Base-by-base conservation (phyloP, 2,329 filamentous ascomycete genomes). In the Pseudogymnoascus sp. region DNA sequence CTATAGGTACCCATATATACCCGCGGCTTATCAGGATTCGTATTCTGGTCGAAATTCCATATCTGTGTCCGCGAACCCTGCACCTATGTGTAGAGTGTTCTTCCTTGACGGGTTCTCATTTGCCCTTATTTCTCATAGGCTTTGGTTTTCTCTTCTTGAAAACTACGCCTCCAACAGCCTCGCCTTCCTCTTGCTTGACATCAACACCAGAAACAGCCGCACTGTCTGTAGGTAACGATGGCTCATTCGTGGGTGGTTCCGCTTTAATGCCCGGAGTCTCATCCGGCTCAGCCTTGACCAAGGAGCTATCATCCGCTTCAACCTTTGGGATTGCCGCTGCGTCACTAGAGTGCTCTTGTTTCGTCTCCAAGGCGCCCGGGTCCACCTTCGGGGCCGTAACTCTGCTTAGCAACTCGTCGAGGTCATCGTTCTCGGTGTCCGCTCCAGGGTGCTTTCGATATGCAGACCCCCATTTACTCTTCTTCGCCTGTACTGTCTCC, bases 101-200 rank as follows among this genome's bases (percentile, higher is more conserved):
- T 16, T 14, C 11, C 18, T 2, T 12, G 18, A 37, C 38, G 11
- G 54, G n/a, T 12, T 16, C 58, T 60, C 58, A 47, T 9, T 22
- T 41, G 4, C 68, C 86, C 70, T 81, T 86, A 66, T 85, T 81
- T 18, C 84, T 80, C 35, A 85, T 78, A 58, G 79, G 82, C 76
- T 85, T 88, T 12, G 84, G 78, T 70, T 91, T 93, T 60, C 89
- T 78, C 76, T 91, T 92, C 75, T 92, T 93, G 74, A 93, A 94
- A 2, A 91, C 77, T 2, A 91, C 80, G 2, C 81, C 78, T 9
- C 77, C 69, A 2, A 71, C 65, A 8, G 66, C 69, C 34, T 65
- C 64, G 9, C 64, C 65, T 69, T 64, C 54, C 66, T 67, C 66
- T 67, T 72, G 28, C 65, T 71, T 66, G 67, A 66, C 35, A 63